Percentiles rank a stretch among this genome's conserved stretches.
These are phyloP conservation scores for Kodamaea hsintzibuensis DNA, from an alignment of 805 yeast genomes.

Conservation along the genomic window DNA sequence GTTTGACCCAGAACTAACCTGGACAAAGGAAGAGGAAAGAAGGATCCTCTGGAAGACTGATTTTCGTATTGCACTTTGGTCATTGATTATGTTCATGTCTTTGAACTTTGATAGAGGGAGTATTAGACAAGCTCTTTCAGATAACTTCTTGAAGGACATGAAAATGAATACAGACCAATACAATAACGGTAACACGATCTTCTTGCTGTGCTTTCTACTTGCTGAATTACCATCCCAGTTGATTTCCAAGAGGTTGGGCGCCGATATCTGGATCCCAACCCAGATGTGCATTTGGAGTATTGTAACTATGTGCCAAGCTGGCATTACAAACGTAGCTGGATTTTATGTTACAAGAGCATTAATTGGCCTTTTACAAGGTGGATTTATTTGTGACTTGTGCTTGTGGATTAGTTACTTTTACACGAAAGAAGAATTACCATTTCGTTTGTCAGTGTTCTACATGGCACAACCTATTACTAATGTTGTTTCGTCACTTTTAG, in stretches of 20 bases:
- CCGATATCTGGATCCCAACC: slow-evolving; percentile 26
- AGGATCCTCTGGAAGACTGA: slow-evolving; percentile 21
- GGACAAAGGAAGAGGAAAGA: slow-evolving; percentile 25
- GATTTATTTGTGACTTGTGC: slow-evolving; percentile 56
- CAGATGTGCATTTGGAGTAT: slow-evolving; percentile 25
- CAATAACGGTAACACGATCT: slow-evolving; percentile 25
- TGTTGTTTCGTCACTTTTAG: slow-evolving; percentile 48
- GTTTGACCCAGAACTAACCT: slow-evolving; percentile 56
- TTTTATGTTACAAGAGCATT: slow-evolving; percentile 23
- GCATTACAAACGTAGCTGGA: slow-evolving; percentile 17
- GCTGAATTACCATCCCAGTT: slow-evolving; percentile 29
- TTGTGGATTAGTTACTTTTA: slow-evolving; percentile 69
- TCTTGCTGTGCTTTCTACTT: slow-evolving; percentile 21
- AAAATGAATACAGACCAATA: slow-evolving; percentile 23
- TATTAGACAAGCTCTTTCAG: slow-evolving; percentile 25
- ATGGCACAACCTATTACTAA: slow-evolving; percentile 51
- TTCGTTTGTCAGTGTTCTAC: slow-evolving; percentile 62
- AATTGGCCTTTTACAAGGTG: slow-evolving; percentile 25
- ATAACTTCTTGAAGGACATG: slow-evolving; percentile 22
- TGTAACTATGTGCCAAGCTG: slow-evolving; percentile 23
- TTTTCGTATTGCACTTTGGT: slow-evolving; percentile 23
- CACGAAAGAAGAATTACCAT: slow-evolving; percentile 57
- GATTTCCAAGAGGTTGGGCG: slow-evolving; percentile 27
- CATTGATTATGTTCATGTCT: slow-evolving; percentile 23
- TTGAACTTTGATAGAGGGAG: slow-evolving; percentile 27